Evolutionary conservation across 176 grass and related monocot species (phyloP).

Genomic region (Oryza meridionalis): DNA sequence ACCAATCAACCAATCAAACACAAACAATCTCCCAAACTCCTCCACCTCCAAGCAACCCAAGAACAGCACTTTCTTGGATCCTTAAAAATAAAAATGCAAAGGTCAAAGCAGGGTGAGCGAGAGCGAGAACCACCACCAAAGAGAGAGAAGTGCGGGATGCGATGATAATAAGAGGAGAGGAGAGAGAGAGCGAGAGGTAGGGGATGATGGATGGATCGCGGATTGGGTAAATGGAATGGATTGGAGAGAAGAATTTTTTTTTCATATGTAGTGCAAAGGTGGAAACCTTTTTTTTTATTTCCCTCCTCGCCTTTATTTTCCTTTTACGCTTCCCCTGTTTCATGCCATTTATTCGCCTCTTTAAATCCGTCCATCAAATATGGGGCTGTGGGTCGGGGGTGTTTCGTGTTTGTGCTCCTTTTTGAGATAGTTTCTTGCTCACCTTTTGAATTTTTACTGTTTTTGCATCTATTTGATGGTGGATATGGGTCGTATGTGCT

Average conservation of each 20-base stretch:
- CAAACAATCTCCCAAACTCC: slow-evolving; percentile 1
- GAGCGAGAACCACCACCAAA: background rate
- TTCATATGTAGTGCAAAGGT: slow-evolving; percentile 50
- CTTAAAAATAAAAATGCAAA: slow-evolving; percentile 52
- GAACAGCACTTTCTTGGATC: slow-evolving; percentile 33
- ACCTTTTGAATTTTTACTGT: too few species aligned
- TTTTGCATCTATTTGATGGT: too few species aligned
- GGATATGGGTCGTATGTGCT: too few species aligned
- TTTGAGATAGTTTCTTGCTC: too few species aligned
- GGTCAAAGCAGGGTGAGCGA: slow-evolving; percentile 49
- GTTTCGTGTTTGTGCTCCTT: background rate
- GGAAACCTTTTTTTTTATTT: slow-evolving; percentile 33
- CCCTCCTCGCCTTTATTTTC: slow-evolving; percentile 11
- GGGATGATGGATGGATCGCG: background rate
- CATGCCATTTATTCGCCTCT: slow-evolving; percentile 46
- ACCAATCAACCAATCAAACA: slow-evolving; percentile 24
- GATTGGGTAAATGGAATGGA: background rate
- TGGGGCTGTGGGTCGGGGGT: background rate
- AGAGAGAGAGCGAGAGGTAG: background rate
- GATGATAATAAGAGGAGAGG: slow-evolving; percentile 9
- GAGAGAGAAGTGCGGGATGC: background rate
- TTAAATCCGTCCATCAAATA: slow-evolving; percentile 12
- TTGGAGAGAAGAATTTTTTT: background rate
- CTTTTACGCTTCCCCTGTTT: slow-evolving; percentile 35
- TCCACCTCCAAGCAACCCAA: slow-evolving; percentile 1